A percentile compares a stretch with the other conserved stretches of the same genome.
Evolutionary conservation across 345 rosid genomes (phyloP).

Genomic region (Populus pruinosa): DNA sequence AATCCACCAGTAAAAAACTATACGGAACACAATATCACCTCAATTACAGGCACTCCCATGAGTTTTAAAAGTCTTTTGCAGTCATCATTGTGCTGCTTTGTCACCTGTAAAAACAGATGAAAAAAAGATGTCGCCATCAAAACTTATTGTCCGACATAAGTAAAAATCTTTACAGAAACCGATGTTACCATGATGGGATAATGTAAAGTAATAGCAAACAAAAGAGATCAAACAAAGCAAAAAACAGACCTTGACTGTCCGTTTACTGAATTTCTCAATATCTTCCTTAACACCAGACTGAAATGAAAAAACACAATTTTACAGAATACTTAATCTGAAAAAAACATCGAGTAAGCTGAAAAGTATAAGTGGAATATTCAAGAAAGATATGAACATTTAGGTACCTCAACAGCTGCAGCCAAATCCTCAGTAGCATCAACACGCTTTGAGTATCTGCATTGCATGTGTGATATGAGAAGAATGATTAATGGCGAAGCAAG

Average conservation of each 20-base stretch:
- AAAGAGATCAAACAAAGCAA: not conserved
- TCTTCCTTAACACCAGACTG: constrained; percentile 81
- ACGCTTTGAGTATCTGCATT: constrained; percentile 69
- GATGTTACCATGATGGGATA: not conserved
- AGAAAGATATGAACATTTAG: constrained; percentile 3
- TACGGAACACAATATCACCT: constrained; percentile 39
- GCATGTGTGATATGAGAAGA: constrained; percentile 10
- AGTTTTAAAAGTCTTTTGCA: constrained; percentile 79
- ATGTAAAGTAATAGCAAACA: not conserved
- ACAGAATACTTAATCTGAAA: not conserved
- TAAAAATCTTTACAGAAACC: not conserved
- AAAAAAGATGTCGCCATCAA: not conserved
- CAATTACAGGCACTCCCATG: constrained; percentile 92
- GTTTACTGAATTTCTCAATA: constrained; percentile 88
- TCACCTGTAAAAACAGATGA: constrained; percentile 49
- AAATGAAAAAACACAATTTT: constrained; percentile 2
- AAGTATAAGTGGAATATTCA: not conserved
- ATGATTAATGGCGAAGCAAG: not conserved
- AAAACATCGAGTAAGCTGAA: not conserved
- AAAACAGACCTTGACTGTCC: constrained; percentile 72
- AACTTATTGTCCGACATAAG: not conserved
- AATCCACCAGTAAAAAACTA: not conserved
- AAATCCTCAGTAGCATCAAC: constrained; percentile 71
- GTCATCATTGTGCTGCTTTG: constrained; percentile 85
- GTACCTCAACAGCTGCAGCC: constrained; percentile 66